phyloP scores from a whole-genome alignment of 352 stramenopile genomes.

The Pythium brachiatum region DNA sequence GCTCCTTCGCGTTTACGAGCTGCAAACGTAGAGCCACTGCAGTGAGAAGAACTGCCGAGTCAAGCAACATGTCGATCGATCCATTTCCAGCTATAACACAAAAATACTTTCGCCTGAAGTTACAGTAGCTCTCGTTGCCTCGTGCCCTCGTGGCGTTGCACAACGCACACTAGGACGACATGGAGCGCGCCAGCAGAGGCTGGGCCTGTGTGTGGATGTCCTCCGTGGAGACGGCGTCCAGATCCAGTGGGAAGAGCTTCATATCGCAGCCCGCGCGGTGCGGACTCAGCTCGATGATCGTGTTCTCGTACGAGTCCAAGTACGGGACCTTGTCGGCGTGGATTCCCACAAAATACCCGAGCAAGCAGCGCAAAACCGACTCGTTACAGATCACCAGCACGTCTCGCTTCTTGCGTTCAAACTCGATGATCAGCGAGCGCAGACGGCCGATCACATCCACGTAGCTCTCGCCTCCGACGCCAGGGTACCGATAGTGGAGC shows the following conservation, averaged over 20 bases:
- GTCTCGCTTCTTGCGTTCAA: conserved; percentile 88
- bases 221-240: conserved; percentile 15
- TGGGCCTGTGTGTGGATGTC: conserved; percentile 3
- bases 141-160: too few relatives aligned
- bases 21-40: neutral
- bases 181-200: conserved; percentile 12
- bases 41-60: neutral
- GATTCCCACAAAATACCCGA: conserved; percentile 80
- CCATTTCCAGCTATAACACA: conserved; percentile 4
- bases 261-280: conserved; percentile 84
- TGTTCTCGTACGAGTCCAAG: conserved; percentile 65
- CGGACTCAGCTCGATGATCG: conserved; percentile 75
- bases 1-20: neutral
- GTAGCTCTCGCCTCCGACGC: conserved; percentile 91
- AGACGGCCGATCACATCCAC: conserved; percentile 92
- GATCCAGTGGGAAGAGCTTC: conserved; percentile 72
- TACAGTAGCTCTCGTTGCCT: too few relatives aligned
- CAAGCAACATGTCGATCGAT: neutral
- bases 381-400: conserved; percentile 84
- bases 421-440: conserved; percentile 91
- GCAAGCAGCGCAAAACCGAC: conserved; percentile 72
- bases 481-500: conserved; percentile 88
- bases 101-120: conserved; percentile 20
- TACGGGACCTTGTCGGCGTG: conserved; percentile 69
- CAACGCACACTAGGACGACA: conserved; percentile 24